Evolutionary conservation across 2,329 filamentous ascomycete genomes (phyloP).

Genomic region (Fusarium penzigii): DNA sequence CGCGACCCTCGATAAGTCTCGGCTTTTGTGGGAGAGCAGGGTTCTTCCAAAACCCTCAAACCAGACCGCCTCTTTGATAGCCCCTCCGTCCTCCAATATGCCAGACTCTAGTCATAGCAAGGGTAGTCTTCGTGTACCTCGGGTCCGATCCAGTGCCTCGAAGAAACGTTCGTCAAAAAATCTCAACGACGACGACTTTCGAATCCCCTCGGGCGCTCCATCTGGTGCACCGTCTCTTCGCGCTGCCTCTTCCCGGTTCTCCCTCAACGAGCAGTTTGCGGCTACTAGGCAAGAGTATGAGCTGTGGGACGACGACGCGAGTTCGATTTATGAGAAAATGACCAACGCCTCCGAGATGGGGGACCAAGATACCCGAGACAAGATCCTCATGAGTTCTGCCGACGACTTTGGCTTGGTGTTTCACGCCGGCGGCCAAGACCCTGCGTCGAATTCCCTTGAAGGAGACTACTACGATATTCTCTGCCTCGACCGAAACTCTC

Average conservation of each 20-base stretch:
- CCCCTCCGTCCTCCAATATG: slow-evolving; percentile 20
- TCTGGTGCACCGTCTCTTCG: slow-evolving; percentile 30
- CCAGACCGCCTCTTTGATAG: neutral
- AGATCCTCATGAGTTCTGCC: slow-evolving; percentile 10
- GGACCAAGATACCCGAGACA: slow-evolving; percentile 17
- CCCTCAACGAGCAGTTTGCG: slow-evolving; percentile 50
- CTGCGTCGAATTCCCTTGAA: slow-evolving; percentile 11
- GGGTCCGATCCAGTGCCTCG: slow-evolving; percentile 19
- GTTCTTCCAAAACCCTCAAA: slow-evolving; percentile 5
- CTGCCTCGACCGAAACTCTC: slow-evolving; percentile 39
- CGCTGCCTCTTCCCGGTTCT: slow-evolving; percentile 45
- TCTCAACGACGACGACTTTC: slow-evolving; percentile 21
- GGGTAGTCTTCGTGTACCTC: slow-evolving; percentile 33
- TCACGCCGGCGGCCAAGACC: neutral
- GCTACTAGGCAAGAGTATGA: slow-evolving; percentile 48
- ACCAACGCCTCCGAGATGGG: slow-evolving; percentile 28
- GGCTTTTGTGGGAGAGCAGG: slow-evolving; percentile 4
- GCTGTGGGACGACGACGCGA: slow-evolving; percentile 50
- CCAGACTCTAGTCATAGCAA: slow-evolving; percentile 26
- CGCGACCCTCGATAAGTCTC: no score
- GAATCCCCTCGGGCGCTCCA: slow-evolving; percentile 16
- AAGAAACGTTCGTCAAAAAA: slow-evolving; percentile 25
- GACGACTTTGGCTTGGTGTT: slow-evolving; percentile 12
- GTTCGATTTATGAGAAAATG: slow-evolving; percentile 42
- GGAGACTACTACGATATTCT: slow-evolving; percentile 47